These are phyloP conservation scores for Eucalyptus tenuipes DNA, from an alignment of 345 rosid species.

Conservation along the genomic window DNA sequence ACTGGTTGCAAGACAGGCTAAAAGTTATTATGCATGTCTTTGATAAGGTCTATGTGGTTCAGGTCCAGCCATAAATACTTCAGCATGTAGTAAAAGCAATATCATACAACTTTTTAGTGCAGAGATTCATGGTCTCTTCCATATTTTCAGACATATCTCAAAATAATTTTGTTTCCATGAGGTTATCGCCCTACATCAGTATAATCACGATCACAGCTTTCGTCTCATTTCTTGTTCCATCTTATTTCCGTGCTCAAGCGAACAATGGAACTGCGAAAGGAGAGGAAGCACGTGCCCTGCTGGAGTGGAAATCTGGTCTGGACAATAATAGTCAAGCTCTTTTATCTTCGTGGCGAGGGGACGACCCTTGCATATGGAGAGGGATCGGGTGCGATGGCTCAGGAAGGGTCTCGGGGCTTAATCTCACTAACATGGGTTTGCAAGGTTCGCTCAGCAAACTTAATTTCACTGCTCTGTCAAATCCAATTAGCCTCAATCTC, in stretches of 20 bases:
- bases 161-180: not conserved
- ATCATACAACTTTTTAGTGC: not conserved
- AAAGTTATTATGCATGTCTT: not conserved
- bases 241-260: not conserved
- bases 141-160: not conserved
- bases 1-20: not conserved
- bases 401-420: not conserved
- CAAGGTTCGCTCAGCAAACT: not conserved
- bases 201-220: not conserved
- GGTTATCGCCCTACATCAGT: not conserved
- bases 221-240: not conserved
- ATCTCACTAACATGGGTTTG: not conserved
- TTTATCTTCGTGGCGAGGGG: not conserved
- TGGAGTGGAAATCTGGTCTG: conserved; percentile 8
- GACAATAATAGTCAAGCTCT: not conserved
- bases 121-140: not conserved
- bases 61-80: not conserved
- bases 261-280: not conserved
- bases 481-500: not conserved
- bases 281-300: not conserved
- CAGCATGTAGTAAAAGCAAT: not conserved
- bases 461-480: not conserved
- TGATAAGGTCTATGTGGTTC: not conserved
- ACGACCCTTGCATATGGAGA: not conserved
- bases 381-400: not conserved